These are phyloP conservation scores for Lanmaoa pseudosensibilis DNA, from an alignment of 768 basidiomycete species.

Conservation along the genomic window DNA sequence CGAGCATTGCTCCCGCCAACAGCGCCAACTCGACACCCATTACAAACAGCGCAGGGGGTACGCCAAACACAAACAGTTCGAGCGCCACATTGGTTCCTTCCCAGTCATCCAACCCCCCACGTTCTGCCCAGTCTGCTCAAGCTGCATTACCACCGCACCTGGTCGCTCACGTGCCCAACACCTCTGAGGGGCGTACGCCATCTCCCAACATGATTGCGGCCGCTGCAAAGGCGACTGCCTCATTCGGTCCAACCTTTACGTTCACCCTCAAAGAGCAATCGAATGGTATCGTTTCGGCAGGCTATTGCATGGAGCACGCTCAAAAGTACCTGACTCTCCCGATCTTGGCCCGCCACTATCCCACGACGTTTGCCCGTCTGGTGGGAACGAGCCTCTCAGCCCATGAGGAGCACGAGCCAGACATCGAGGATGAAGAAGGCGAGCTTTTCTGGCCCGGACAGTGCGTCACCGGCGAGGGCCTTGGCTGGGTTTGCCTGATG, in stretches of 20 bases:
- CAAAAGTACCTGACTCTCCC: slow-evolving; percentile 63
- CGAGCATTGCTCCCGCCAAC: slow-evolving; percentile 61
- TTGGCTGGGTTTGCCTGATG: slow-evolving; percentile 87
- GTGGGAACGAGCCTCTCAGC: slow-evolving; percentile 59
- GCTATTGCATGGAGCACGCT: slow-evolving; percentile 44
- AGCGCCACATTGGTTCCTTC: slow-evolving; percentile 24
- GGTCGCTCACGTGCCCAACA: slow-evolving; percentile 29
- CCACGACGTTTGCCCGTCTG: slow-evolving; percentile 73
- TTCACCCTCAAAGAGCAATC: slow-evolving; percentile 32
- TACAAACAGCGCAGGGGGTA: slow-evolving; percentile 51
- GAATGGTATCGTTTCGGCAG: slow-evolving; percentile 42
- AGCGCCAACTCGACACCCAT: slow-evolving; percentile 81
- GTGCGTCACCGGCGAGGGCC: slow-evolving; percentile 68
- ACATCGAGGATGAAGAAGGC: slow-evolving; percentile 83
- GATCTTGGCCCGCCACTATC: slow-evolving; percentile 68
- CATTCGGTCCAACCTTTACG: slow-evolving; percentile 29
- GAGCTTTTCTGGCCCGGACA: slow-evolving; percentile 86
- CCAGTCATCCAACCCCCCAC: slow-evolving; percentile 28
- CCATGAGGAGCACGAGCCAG: slow-evolving; percentile 75
- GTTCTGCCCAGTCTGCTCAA: slow-evolving; percentile 28
- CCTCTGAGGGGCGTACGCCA: slow-evolving; percentile 31
- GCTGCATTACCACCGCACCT: slow-evolving; percentile 44
- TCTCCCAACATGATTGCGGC: slow-evolving; percentile 30
- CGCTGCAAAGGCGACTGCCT: slow-evolving; percentile 31
- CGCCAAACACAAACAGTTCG: slow-evolving; percentile 45